Evolutionary conservation across 2,329 filamentous ascomycete species (phyloP), one percentile per base, ranked within the genome.

Genomic region (Penicillium sp.): DNA sequence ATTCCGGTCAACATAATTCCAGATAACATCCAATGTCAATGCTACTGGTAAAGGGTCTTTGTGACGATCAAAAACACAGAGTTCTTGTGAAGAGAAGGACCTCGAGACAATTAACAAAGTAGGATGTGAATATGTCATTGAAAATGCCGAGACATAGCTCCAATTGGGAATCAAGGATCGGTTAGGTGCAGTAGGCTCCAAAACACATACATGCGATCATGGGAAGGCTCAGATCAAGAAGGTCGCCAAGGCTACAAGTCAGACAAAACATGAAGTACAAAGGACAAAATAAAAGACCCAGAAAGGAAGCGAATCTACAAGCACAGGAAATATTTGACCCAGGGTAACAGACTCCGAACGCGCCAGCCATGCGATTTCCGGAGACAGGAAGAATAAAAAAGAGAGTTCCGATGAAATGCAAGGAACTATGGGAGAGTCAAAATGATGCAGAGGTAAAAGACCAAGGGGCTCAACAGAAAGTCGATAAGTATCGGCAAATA

Each of bases 331-430:
- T 51, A 48, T 44, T 44, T 50, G 60, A 60, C 56, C 61, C 69
- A 50, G n/a, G 46, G 56, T 58, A 63, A 61, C 56, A 58, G 58
- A 72, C 67, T 67, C 67, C 68, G 56, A 61, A 66, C 65, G 70
- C 69, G 68, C 69, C 69, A 67, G 60, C 31, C 54, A 74, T 73
- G 72, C 71, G 70, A 59, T 68, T 46, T 62, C 63, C 65, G 21
- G 38, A 44, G 49, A 55, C 46, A 30, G 35, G 23, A 31, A 45
- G 23, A 50, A 31, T 62, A 53, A 55, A 19, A 26, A 35, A 6
- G 51, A 47, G 21, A 54, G 30, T 47, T 31, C n/a, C 29, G 38
- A 38, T n/a, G 17, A 48, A 35, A 53, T 6, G 30, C 13, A 53
- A 26, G 15, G 31, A 26, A 26, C 26, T 26, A 6, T 26, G 3